A percentile compares a stretch with the other conserved stretches of the same genome.
phyloP scores from a whole-genome alignment of 192 early-diverging fungal species.

The Mortierella antarctica region DNA sequence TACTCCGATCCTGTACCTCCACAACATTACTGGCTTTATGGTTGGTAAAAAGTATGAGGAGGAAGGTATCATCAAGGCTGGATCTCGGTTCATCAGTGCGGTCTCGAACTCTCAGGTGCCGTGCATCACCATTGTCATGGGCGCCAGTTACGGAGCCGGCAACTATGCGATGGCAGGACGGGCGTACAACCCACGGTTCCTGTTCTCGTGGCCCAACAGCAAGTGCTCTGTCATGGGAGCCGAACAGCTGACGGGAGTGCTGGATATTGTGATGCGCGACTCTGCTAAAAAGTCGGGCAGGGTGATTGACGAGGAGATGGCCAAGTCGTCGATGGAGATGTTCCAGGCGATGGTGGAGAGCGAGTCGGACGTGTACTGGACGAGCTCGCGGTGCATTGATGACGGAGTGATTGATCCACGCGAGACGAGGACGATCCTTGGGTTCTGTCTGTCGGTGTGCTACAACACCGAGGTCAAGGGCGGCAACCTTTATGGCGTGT shows the following conservation, averaged over 20 bases:
- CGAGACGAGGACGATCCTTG: slow-evolving; percentile 66
- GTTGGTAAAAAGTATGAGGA: slow-evolving; percentile 75
- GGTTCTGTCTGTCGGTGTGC: slow-evolving; percentile 68
- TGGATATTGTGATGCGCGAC: slow-evolving; percentile 74
- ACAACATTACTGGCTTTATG: slow-evolving; percentile 81
- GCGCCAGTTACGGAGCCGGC: slow-evolving; percentile 75
- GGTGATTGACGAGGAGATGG: slow-evolving; percentile 64
- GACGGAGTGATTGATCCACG: slow-evolving; percentile 74
- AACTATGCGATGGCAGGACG: slow-evolving; percentile 79
- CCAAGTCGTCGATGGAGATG: slow-evolving; percentile 54
- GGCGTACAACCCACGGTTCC: slow-evolving; percentile 71
- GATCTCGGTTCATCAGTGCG: slow-evolving; percentile 74
- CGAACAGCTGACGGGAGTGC: slow-evolving; percentile 75
- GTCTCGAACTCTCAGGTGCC: slow-evolving; percentile 70
- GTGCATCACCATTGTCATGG: slow-evolving; percentile 72
- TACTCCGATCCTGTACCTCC: slow-evolving; percentile 69
- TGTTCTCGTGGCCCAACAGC: slow-evolving; percentile 78
- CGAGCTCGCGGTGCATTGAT: slow-evolving; percentile 66
- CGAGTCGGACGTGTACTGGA: slow-evolving; percentile 73
- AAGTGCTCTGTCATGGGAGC: slow-evolving; percentile 77
- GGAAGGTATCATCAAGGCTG: slow-evolving; percentile 78
- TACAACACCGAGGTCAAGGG: slow-evolving; percentile 68
- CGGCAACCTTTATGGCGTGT: slow-evolving; percentile 70
- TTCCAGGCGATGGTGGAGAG: slow-evolving; percentile 65
- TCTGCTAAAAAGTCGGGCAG: slow-evolving; percentile 64